Base-by-base conservation (phyloP, 2,329 filamentous ascomycete genomes). In the Neonectria coccinea region DNA sequence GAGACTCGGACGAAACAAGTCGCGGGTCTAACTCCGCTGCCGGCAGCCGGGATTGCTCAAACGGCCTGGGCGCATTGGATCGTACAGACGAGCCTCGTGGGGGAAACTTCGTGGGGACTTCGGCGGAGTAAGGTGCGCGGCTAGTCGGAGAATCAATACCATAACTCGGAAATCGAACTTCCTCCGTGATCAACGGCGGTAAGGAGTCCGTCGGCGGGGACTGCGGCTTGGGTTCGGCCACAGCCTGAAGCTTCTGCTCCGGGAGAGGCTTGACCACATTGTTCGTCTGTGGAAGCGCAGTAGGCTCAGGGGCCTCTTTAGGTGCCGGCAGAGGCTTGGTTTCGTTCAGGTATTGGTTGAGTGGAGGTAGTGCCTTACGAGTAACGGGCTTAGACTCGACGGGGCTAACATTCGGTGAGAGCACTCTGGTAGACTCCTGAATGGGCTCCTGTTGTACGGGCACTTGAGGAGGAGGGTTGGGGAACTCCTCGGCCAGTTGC, bases 11-110 rank as follows among this genome's bases (percentile, higher is more conserved):
- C 10, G 67, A 66, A 4, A 78, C 76, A 8, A 79, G 69, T 27
- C 77, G 74, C n/a, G 74, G 71, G 27, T 80, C 77, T 20, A 60
- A 61, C 12, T 74, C 73, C 31, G 67, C 55, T 22, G 68, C 62
- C 4, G 69, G 62, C n/a, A 68, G 73, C n/a, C 71, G 70, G 16
- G 65, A 66, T 39, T 68, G 71, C 50, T 73, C 69, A 22, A 60
- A 53, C 62, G 63, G 45, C 56, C 66, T 59, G 8, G 62, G 61
- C 20, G 57, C 59, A 33, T 69, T 71, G 53, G 67, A 71, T 33
- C 70, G 69, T 54, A 65, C 68, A 20, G 79, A 79, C 5, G 78
- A 74, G 18, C 70, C 75, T n/a, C 79, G 76, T 14, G 76, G 73
- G 8, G 78, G 72, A 41, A 76, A 76, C 59, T 69, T 76, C 25